These are phyloP conservation scores for Eutypa lata DNA, from an alignment of 2,329 filamentous ascomycete genomes.

Conservation along the genomic window DNA sequence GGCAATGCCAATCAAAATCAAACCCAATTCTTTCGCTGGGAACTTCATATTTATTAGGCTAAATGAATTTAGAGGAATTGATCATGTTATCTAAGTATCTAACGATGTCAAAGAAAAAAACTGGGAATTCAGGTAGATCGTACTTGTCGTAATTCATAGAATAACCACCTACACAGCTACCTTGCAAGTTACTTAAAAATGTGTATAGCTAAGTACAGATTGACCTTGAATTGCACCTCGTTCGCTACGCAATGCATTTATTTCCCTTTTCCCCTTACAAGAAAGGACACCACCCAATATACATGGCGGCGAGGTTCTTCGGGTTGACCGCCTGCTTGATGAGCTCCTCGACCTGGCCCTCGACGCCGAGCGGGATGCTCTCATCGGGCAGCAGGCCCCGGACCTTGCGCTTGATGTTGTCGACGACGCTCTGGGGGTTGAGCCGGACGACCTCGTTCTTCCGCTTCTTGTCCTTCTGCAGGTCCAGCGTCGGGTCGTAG, in stretches of 20 bases:
- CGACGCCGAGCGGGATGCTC: constrained; percentile 88
- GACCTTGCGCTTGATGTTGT: constrained; percentile 84
- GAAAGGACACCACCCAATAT: constrained; percentile 84
- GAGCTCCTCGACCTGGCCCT: constrained; percentile 95
- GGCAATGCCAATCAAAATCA: too few species aligned
- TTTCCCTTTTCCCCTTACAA: constrained; percentile 32
- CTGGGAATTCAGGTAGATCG: too few species aligned
- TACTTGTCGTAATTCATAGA: too few species aligned
- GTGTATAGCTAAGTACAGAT: too few species aligned
- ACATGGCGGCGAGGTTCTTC: constrained; percentile 84
- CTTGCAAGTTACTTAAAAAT: too few species aligned
- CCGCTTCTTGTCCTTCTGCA: constrained; percentile 65
- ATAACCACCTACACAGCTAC: too few species aligned
- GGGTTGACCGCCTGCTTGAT: constrained; percentile 83
- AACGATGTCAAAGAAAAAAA: too few species aligned
- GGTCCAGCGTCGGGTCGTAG: constrained; percentile 92
- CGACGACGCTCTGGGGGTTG: constrained; percentile 72
- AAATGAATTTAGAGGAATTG: too few species aligned
- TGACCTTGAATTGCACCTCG: too few species aligned
- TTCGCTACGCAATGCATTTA: background rate
- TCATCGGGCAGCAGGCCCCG: constrained; percentile 80
- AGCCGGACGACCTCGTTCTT: constrained; percentile 37
- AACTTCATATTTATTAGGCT: too few species aligned
- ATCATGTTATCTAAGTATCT: too few species aligned
- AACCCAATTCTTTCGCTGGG: too few species aligned